Percentiles rank a stretch among this genome's conserved stretches.
These are phyloP conservation scores for Aurifilum marmelostoma DNA, from an alignment of 2,329 filamentous ascomycete genomes.

Conservation along the genomic window DNA sequence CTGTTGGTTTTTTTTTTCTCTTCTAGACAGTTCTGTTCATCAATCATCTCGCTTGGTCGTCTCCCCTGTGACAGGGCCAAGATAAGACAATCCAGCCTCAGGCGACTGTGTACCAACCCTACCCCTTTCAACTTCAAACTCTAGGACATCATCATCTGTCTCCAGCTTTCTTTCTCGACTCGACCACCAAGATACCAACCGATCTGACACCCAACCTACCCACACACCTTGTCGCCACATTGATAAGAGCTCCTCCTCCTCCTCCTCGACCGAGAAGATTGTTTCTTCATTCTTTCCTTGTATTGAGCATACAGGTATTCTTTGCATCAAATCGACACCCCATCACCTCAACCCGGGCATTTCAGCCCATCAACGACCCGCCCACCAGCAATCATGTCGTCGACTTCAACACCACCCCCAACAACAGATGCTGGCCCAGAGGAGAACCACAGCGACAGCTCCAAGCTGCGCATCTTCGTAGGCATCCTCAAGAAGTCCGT, in stretches of 20 bases:
- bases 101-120: not conserved
- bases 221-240: not conserved
- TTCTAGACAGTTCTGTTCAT: not conserved
- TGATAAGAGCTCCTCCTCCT: not conserved
- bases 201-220: not conserved
- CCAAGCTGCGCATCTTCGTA: slow-evolving; percentile 87
- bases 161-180: slow-evolving; percentile 4
- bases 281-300: not conserved
- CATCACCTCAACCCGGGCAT: slow-evolving; percentile 20
- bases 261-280: not conserved
- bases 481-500: slow-evolving; percentile 84
- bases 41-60: slow-evolving; percentile 10
- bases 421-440: slow-evolving; percentile 41
- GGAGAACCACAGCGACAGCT: slow-evolving; percentile 71
- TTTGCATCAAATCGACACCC: not conserved
- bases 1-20: not conserved
- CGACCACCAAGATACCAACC: not conserved
- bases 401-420: slow-evolving; percentile 34
- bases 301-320: not conserved
- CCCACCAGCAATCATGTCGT: slow-evolving; percentile 39
- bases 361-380: slow-evolving; percentile 19
- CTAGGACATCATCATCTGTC: not conserved
- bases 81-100: not conserved
- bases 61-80: not conserved
- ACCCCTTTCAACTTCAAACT: slow-evolving; percentile 18